Percentiles rank a stretch among this genome's conserved stretches.
These are phyloP conservation scores for Calycina herbarum DNA, from an alignment of 2,329 filamentous ascomycete genomes.

Conservation along the genomic window DNA sequence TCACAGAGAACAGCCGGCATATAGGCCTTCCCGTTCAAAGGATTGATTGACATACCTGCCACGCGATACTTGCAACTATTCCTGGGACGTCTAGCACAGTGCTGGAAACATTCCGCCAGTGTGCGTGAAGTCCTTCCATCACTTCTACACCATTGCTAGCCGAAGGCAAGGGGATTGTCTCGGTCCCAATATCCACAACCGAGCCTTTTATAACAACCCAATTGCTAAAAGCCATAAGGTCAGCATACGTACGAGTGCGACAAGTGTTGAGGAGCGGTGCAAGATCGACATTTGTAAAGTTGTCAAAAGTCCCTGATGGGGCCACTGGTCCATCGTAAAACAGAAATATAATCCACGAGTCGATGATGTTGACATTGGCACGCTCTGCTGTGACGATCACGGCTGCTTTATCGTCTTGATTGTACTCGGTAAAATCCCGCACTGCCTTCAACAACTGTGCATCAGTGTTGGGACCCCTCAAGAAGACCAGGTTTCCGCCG, in stretches of 20 bases:
- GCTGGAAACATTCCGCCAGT: not conserved
- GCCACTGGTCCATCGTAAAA: not conserved
- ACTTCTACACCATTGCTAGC: not conserved
- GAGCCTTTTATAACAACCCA: not conserved
- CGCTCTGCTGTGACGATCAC: not conserved
- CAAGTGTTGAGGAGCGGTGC: not conserved
- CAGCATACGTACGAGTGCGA: not conserved
- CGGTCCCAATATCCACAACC: not conserved
- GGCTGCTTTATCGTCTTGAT: not conserved
- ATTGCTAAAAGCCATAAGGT: not conserved
- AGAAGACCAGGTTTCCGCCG: not conserved
- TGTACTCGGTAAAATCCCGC: slow-evolving; percentile 1
- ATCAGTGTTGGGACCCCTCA: not conserved
- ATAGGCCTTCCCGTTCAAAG: too few relatives aligned
- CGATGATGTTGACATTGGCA: not conserved
- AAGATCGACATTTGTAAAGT: not conserved
- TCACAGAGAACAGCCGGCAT: too few relatives aligned
- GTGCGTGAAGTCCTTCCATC: not conserved
- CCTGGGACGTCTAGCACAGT: not conserved
- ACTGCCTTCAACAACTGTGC: not conserved
- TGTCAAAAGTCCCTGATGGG: not conserved
- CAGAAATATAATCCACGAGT: not conserved
- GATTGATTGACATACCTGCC: not conserved
- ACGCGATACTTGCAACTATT: not conserved
- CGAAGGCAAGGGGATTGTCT: not conserved